Conservation (phyloP, 805 yeast species). For the Metschnikowia baotianmanensis region DNA sequence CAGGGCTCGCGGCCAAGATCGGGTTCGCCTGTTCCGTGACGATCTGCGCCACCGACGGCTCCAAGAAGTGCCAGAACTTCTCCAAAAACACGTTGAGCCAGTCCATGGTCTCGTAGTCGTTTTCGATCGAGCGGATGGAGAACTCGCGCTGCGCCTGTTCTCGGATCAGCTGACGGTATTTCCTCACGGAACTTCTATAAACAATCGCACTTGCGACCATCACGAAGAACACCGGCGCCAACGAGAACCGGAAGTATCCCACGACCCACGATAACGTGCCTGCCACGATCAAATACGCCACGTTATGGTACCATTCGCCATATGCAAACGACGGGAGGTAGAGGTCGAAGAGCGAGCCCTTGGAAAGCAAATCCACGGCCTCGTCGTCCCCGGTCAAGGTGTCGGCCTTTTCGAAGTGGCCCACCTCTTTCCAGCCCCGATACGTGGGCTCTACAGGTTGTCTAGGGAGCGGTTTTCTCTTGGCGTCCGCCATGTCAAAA, state of each 20-base stretch:
- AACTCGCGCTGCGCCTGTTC: conserved; percentile 84
- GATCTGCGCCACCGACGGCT: conserved; percentile 84
- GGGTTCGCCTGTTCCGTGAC: conserved; percentile 86
- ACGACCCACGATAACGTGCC: conserved; percentile 72
- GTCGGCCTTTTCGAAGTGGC: conserved; percentile 77
- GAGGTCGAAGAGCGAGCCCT: conserved; percentile 71
- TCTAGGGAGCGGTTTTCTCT: conserved; percentile 44
- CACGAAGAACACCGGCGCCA: conserved; percentile 79
- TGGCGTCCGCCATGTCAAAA: conserved; percentile 31
- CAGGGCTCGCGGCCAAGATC: conserved; percentile 69
- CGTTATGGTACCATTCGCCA: conserved; percentile 96
- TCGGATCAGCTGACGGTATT: conserved; percentile 70
- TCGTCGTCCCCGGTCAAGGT: conserved; percentile 66
- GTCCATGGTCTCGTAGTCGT: conserved; percentile 90
- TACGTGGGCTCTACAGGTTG: conserved; percentile 61
- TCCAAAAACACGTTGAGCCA: conserved; percentile 90
- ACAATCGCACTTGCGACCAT: conserved; percentile 59
- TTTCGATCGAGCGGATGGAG: conserved; percentile 75
- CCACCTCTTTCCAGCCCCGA: conserved; percentile 94
- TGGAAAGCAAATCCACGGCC: conserved; percentile 63
- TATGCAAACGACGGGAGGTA: conserved; percentile 71
- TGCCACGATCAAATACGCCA: conserved; percentile 65
- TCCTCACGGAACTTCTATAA: conserved; percentile 81
- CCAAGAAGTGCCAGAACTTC: conserved; percentile 88
- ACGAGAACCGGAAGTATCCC: conserved; percentile 73